Conservation (phyloP, 1,284 basidiomycete genomes). For the Afroboletus lepidellus region DNA sequence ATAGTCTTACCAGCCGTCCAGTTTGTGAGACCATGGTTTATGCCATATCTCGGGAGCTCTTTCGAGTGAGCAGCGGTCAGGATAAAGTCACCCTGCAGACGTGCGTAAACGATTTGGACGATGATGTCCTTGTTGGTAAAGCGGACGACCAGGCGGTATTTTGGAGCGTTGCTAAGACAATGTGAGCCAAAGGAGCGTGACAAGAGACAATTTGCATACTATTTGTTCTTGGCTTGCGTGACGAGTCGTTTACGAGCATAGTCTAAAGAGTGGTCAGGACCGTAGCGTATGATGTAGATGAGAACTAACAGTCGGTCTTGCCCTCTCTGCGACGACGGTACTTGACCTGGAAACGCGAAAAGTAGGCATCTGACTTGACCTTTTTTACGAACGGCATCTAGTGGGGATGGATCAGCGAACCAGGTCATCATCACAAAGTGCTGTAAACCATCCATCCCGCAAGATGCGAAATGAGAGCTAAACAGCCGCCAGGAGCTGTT, state of each 20-base stretch:
- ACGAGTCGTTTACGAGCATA: conserved; percentile 96
- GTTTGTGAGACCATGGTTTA: conserved; percentile 98
- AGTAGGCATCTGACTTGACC: conserved; percentile 90
- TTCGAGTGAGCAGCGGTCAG: conserved; percentile 84
- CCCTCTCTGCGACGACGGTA: conserved; percentile 95
- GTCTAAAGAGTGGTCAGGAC: conserved; percentile 49
- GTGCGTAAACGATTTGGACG: conserved; percentile 94
- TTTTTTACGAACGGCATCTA: conserved; percentile 91
- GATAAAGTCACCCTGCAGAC: conserved; percentile 96
- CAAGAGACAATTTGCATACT: conserved; percentile 56
- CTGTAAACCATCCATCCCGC: conserved; percentile 28
- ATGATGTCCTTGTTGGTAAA: conserved; percentile 95
- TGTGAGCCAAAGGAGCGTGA: conserved; percentile 9
- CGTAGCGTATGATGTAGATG: conserved; percentile 1
- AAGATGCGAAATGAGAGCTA: conserved; percentile 6
- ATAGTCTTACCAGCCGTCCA: conserved; percentile 81
- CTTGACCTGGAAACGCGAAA: conserved; percentile 97
- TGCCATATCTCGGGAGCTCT: conserved; percentile 95
- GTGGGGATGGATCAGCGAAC: conserved; percentile 19
- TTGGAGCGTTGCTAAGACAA: conserved; percentile 79
- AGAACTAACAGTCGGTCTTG: conserved; percentile 90
- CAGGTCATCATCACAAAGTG: conserved; percentile 22
- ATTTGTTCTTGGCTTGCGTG: conserved; percentile 99
- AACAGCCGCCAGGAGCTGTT: neutral
- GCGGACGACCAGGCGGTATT: conserved; percentile 98